Conservation (phyloP, 2,329 filamentous ascomycete species). For the Leptographium lundbergii region DNA sequence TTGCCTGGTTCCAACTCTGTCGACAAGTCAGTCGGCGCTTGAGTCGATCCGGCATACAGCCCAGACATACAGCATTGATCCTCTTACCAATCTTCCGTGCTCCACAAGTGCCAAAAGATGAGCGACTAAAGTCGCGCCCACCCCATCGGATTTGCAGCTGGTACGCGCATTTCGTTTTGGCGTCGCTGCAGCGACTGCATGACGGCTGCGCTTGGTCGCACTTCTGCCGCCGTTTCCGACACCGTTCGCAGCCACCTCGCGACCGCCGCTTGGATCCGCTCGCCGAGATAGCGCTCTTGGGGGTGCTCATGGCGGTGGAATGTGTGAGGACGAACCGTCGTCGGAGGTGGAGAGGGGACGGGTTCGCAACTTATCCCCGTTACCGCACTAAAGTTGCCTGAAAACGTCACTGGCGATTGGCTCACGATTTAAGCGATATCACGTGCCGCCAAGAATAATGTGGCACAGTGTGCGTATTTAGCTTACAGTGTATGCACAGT, state of each 20-base stretch:
- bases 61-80: neutral
- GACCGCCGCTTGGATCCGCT: neutral
- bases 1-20: constrained; percentile 1
- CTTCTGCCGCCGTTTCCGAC: constrained; percentile 1
- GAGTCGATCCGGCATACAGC: neutral
- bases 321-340: neutral
- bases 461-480: too few species aligned
- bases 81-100: neutral
- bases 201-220: constrained; percentile 1
- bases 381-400: too few species aligned
- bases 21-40: neutral
- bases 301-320: neutral
- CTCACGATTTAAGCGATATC: too few species aligned
- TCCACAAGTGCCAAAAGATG: neutral
- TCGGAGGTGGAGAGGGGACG: too few species aligned
- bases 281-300: neutral
- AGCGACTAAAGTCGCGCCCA: neutral
- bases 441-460: too few species aligned
- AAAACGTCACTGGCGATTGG: too few species aligned
- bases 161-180: neutral
- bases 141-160: constrained; percentile 1
- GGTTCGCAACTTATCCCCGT: too few species aligned
- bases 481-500: too few species aligned
- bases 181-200: neutral
- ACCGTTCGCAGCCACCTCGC: constrained; percentile 2